Evolutionary conservation across 352 stramenopile genomes (phyloP), one percentile per base, ranked within the genome.

Genomic region (Thraustotheca clavata): DNA sequence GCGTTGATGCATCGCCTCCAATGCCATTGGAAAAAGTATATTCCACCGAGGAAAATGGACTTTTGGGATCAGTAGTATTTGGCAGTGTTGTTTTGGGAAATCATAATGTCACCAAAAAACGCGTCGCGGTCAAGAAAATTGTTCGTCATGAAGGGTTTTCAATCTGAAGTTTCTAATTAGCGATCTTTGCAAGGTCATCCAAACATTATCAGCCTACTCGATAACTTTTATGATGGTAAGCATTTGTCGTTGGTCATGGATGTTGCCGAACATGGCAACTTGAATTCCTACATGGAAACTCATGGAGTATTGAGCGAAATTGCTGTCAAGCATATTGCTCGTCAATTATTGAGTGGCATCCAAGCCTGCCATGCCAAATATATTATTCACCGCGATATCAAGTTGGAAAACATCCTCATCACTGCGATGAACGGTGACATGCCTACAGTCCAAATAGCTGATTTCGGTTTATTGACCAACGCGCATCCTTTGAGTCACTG

Each of bases 351-450:
- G 14, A 66, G 77, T 12, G 79, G 70, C 11, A 60, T 91, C 16
- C 76, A 76, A n/a, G 81, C 87, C 67, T 49, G 89, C 27, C 82
- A 91, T 33, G 68, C 70, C 9, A 67, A 79, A 59, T 77, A 74
- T 47, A 71, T 91, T 5, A 35, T 91, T 18, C 82, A 91, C 49
- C 82, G 82, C 29, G 82, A 91, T 57, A 75, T 91, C 57, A 91
- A 91, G 38, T 80, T 80, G 0, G 82, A 91, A 59, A 91, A 91
- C 52, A 89, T 91, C 35, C 39, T 47, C 39, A 24, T 47, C n/a
- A 47, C 39, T 2, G 39, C 39, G 2, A 4, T 47, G 2, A 24
- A 47, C 39, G n/a, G n/a, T 4, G 2, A 47, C 4, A 24, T 24
- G 39, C 39, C 39, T 4, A 27, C 78, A 8, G 78, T 88, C 16